Conservation (phyloP, 2,329 filamentous ascomycete genomes). For the Grosmannia huntii region DNA sequence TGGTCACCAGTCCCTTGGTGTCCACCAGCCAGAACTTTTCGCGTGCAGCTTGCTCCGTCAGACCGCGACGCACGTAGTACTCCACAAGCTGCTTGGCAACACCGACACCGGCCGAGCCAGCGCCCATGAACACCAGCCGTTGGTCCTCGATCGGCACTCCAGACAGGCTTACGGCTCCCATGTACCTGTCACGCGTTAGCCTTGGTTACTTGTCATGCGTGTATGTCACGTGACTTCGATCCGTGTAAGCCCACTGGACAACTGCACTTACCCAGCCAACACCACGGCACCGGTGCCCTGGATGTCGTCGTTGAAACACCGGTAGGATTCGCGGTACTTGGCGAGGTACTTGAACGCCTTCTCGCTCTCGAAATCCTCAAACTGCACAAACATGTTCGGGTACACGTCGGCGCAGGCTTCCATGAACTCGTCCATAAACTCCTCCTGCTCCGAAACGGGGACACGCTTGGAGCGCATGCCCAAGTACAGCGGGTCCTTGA, state of each 20-base stretch:
- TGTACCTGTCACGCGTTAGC: constrained; percentile 36
- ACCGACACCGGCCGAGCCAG: constrained; percentile 89
- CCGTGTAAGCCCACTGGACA: background rate
- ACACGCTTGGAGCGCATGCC: constrained; percentile 78
- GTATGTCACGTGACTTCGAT: constrained; percentile 13
- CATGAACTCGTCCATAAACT: constrained; percentile 98
- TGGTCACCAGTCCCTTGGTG: constrained; percentile 88
- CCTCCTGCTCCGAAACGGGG: constrained; percentile 63
- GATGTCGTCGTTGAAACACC: constrained; percentile 98
- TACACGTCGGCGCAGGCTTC: constrained; percentile 65
- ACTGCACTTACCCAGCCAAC: constrained; percentile 54
- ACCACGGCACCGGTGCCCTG: constrained; percentile 96
- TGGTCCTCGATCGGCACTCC: constrained; percentile 80
- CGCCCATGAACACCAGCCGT: constrained; percentile 89
- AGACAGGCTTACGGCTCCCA: constrained; percentile 67
- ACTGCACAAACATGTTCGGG: constrained; percentile 66
- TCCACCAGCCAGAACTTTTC: constrained; percentile 96
- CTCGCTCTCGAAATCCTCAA: constrained; percentile 92
- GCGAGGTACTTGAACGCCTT: constrained; percentile 87
- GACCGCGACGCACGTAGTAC: constrained; percentile 86
- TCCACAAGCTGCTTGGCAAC: constrained; percentile 97
- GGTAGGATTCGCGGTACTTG: constrained; percentile 76
- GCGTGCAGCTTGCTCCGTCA: constrained; percentile 76
- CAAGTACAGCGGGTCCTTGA: constrained; percentile 68
- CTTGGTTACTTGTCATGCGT: background rate